Evolutionary conservation across 306 rosid species (phyloP), one percentile per base, ranked within the genome.

Genomic region (Pueraria montana): DNA sequence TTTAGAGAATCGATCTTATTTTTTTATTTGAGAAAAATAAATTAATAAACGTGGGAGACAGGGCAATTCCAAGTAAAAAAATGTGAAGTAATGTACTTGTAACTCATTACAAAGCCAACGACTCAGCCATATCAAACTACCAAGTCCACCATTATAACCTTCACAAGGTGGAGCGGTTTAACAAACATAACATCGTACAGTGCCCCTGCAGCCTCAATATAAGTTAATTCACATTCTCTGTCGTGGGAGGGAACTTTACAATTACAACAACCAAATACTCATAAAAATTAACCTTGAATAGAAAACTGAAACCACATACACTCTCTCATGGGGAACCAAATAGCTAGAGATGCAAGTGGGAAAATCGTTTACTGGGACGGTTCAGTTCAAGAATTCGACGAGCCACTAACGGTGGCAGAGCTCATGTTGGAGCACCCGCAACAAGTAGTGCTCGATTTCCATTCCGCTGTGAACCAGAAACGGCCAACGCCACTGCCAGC

Each of bases 361-460:
- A 93, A 86, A 82, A 88, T 96, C 3, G 84, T 96, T 26, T 72
- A 87, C 52, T 88, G 83, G 11, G 88, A 96, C 23, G 98, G 99
- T 2, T 90, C 94, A 2, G 85, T 96, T 65, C 88, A 87, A 2
- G 88, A 91, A 78, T 88, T 96, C 48, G 85, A 89, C 9, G 45
- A 89, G 2, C 88, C 91, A 1, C 0, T 92, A 24, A 91, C 90
- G 0, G 99, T 38, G 23, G 99, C 96, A 8, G 99, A 93, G 90
- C 76, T 96, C 5, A 96, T 96, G 99, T 36, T 93, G 46, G 99
- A 93, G 38, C 88, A 96, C 79, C 97, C 98, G 1, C 95, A 87
- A n/a, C 93, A 93, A 1, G 97, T 92, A 4, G 99, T 96, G 52
- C 91, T 93, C 4, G 99, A 96, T 36, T 87, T 91, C 24, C 66